Base-by-base conservation (phyloP, 192 early-diverging fungal species). In the Mortierella hygrophila region DNA sequence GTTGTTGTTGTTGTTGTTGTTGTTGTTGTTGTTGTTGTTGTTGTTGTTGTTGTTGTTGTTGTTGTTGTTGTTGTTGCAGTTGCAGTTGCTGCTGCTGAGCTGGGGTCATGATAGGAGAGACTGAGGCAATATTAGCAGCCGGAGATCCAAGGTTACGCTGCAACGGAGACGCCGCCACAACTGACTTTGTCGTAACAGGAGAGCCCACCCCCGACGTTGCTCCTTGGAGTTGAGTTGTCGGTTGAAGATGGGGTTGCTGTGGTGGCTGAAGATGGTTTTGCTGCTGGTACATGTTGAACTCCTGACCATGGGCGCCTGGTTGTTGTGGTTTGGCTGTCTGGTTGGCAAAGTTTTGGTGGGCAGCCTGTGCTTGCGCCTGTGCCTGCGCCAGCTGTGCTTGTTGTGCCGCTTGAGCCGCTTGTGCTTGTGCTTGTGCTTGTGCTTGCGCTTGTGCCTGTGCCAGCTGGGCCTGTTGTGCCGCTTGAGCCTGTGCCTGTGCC, bases 271-370 rank as follows among this genome's bases (percentile, higher is more conserved):
- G 82, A 4, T 83, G 82, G 20, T 83, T 77, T 52, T 78, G 82
- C 54, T 78, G 82, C 68, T 82, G 81, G 55, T 82, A 82, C 10
- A 82, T 46, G 70, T 82, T 82, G 60, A 77, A 82, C 15, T 82
- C 81, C 44, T 82, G 81, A 11, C 81, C 76, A 23, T 71, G 73
- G 4, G 76, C 55, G 0, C 74, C 81, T 41, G 57, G n/a, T 26
- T 69, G 54, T 32, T 72, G 74, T 9, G 81, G 60, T 60, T 82
- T 82, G 10, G 49, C 32, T 38, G 72, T 23, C 40, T 74, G 79
- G 42, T 74, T 80, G 10, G 72, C 23, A 20, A 74, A 74, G 16
- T 29, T 44, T 35, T 49, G 72, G 21, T 80, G 79, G 37, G 69
- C 35, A 54, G 80, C 41, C 26, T 82, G 80, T 23, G 70, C 74